Evolutionary conservation across 495 filamentous ascomycete species (phyloP), one percentile per base, ranked within the genome.

Genomic region (Bacidia gigantensis): DNA sequence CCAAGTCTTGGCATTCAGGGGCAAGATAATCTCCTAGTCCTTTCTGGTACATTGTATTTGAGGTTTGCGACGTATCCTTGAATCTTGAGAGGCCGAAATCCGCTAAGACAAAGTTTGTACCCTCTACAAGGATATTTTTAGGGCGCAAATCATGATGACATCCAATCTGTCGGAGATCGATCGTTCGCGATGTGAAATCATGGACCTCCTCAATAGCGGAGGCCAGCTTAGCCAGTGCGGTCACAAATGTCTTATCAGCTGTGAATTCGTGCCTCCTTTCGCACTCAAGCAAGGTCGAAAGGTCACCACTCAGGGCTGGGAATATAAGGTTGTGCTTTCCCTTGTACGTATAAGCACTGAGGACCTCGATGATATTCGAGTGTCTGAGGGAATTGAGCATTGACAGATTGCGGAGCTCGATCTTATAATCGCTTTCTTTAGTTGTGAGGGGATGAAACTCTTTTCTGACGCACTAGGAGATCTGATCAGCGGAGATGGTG

Each of bases 71-170:
- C 1, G 46, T 1, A 1, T 56, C 29, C 22, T 53, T 53, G 40
- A 56, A 26, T 11, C 32, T 53, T 5, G 54, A 52, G 2, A 49
- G 29, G 24, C 54, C 57, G 57, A 59, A 59, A 38, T 62, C 60
- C 5, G 51, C 54, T 3, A 62, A 41, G 2, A 58, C 41, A 0
- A 62, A 55, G 1, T 20, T n/a, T 2, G 1, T n/a, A 35, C 50
- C 45, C 0, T 47, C 11, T 20, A 62, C 58, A 0, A 62, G 52
- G 3, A 62, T 53, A 41, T 62, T 62, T n/a, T 51, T 38, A 3
- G 58, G 58, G 17, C 41, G 40, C 10, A 63, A 17, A 50, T 63
- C 60, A 35, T 61, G 59, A 48, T 61, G 59, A 44, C 50, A 61
- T 20, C 59, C 59, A 42, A 53, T 11, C 1, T 56, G 18, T n/a